These are phyloP conservation scores for Auriscalpium vulgare DNA, from an alignment of 768 basidiomycete species.

Conservation along the genomic window DNA sequence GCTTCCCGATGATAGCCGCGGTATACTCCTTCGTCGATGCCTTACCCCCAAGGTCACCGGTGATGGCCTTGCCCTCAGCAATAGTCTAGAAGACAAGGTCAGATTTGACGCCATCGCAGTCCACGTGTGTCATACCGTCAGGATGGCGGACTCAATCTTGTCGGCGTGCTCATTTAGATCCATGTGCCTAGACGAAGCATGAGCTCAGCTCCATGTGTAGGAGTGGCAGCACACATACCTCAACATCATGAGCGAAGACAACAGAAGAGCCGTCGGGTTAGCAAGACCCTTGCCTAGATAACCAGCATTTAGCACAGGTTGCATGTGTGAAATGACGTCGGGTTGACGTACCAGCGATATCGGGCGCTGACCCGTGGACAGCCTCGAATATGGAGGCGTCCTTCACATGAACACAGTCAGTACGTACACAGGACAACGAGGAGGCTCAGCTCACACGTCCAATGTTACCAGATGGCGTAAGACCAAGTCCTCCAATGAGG, in stretches of 20 bases:
- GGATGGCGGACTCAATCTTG: slow-evolving; percentile 87
- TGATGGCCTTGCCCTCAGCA: slow-evolving; percentile 92
- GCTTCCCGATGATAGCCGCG: slow-evolving; percentile 59
- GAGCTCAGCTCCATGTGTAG: slow-evolving; percentile 13
- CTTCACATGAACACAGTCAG: slow-evolving; percentile 30
- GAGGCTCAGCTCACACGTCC: slow-evolving; percentile 55
- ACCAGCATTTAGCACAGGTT: not conserved
- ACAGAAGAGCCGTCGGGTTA: slow-evolving; percentile 96
- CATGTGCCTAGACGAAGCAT: slow-evolving; percentile 68
- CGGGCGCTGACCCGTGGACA: slow-evolving; percentile 98
- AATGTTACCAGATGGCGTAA: slow-evolving; percentile 97
- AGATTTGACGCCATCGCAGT: not conserved
- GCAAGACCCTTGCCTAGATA: slow-evolving; percentile 76
- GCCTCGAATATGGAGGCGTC: slow-evolving; percentile 99
- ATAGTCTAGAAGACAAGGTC: slow-evolving; percentile 58
- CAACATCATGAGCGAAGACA: slow-evolving; percentile 97
- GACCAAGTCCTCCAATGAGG: slow-evolving; percentile 92
- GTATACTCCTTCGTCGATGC: slow-evolving; percentile 88
- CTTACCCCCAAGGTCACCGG: slow-evolving; percentile 93
- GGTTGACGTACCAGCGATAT: slow-evolving; percentile 73
- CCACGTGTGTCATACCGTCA: slow-evolving; percentile 53
- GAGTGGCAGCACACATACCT: slow-evolving; percentile 42
- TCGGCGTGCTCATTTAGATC: slow-evolving; percentile 72
- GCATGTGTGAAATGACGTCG: no score
- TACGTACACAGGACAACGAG: not conserved